Evolutionary conservation across 2,329 filamentous ascomycete species (phyloP).

Genomic region (Cordyceps farinosa): DNA sequence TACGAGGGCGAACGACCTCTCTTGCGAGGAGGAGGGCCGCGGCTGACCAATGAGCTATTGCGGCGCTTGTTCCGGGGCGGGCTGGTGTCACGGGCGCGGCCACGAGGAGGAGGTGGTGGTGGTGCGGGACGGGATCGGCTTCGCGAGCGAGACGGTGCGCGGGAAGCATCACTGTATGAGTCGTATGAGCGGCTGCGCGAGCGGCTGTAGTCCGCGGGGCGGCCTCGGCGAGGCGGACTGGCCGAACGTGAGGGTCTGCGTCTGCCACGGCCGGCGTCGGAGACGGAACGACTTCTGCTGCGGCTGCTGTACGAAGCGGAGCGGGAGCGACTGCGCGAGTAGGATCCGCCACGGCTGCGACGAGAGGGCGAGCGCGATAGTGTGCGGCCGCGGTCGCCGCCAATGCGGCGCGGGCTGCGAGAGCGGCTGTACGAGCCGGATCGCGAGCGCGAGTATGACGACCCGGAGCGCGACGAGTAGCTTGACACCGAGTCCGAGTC

Average conservation of each 20-base stretch:
- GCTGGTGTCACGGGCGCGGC: slow-evolving; percentile 2
- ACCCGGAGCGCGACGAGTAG: slow-evolving; percentile 71
- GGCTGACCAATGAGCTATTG: slow-evolving; percentile 11
- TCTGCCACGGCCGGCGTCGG: background rate
- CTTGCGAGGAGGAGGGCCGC: slow-evolving; percentile 8
- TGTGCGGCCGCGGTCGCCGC: slow-evolving; percentile 27
- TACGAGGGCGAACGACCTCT: slow-evolving; percentile 1
- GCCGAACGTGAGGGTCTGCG: background rate
- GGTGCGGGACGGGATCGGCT: slow-evolving; percentile 1
- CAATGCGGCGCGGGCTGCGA: slow-evolving; percentile 21
- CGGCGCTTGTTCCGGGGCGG: slow-evolving; percentile 7
- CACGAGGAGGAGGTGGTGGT: background rate
- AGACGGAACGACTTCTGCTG: slow-evolving; percentile 5
- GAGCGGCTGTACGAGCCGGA: slow-evolving; percentile 37
- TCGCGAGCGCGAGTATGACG: slow-evolving; percentile 43
- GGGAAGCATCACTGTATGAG: slow-evolving; percentile 13
- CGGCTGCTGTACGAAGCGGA: slow-evolving; percentile 40
- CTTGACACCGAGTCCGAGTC: slow-evolving; percentile 72
- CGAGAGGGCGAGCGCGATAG: slow-evolving; percentile 29
- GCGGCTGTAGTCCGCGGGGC: slow-evolving; percentile 1
- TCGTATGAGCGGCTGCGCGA: slow-evolving; percentile 17
- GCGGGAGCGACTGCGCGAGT: slow-evolving; percentile 31
- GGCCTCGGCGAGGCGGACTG: slow-evolving; percentile 3
- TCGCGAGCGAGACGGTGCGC: slow-evolving; percentile 2
- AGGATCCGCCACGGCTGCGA: slow-evolving; percentile 24